These are phyloP conservation scores for Aphanomyces cochlioides DNA, from an alignment of 352 stramenopile species.

Conservation along the genomic window DNA sequence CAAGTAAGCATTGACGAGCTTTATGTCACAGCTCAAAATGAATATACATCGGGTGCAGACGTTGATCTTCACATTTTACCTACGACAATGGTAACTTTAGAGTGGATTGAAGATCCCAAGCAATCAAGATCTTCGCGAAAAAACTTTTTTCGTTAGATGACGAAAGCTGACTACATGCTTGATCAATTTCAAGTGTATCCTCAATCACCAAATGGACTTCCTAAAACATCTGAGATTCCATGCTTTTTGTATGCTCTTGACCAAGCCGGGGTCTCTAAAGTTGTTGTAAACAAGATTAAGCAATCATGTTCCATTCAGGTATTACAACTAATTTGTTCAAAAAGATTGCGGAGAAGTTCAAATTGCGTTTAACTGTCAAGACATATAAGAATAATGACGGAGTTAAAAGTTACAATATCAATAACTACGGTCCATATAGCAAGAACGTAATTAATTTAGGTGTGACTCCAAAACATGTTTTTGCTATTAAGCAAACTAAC, in stretches of 20 bases:
- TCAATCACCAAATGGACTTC: neutral
- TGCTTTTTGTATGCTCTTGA: conserved; percentile 34
- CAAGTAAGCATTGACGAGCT: conserved; percentile 34
- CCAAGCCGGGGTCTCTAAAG: conserved; percentile 28
- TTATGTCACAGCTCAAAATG: conserved; percentile 35
- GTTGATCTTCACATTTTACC: conserved; percentile 33
- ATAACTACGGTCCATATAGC: neutral
- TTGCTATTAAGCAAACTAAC: conserved; percentile 34
- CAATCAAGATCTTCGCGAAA: conserved; percentile 32
- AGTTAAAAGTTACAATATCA: conserved; percentile 28
- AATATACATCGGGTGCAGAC: conserved; percentile 36
- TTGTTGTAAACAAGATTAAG: conserved; percentile 33
- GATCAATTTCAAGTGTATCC: conserved; percentile 35
- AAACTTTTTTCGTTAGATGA: conserved; percentile 37
- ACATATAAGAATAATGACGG: conserved; percentile 30
- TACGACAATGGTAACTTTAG: conserved; percentile 28
- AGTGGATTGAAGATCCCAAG: conserved; percentile 34
- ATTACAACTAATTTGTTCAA: conserved; percentile 36
- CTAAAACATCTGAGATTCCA: conserved; percentile 26
- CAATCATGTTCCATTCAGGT: conserved; percentile 37
- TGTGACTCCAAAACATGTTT: conserved; percentile 34
- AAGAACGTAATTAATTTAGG: conserved; percentile 32
- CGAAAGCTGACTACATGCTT: conserved; percentile 33
- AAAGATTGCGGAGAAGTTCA: conserved; percentile 33
- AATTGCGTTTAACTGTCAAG: conserved; percentile 35